Evolutionary conservation across 257 asterid genomes (phyloP).

Genomic region (Nyctanthes arbortristis): DNA sequence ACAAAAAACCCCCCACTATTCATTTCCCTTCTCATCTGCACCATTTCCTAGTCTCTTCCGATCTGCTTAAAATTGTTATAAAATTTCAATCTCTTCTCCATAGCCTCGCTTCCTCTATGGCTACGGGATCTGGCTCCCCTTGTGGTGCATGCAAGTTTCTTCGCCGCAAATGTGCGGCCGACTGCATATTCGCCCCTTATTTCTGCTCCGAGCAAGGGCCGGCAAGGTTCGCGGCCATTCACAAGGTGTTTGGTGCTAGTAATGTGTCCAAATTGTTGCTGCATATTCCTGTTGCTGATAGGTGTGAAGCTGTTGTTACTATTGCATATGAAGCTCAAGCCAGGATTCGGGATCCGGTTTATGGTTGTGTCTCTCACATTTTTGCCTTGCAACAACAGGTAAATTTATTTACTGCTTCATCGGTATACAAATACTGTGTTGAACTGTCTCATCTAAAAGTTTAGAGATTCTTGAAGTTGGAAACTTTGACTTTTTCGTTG

Average conservation of each 20-base stretch:
- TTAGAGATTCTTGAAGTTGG: no score
- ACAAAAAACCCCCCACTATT: no score
- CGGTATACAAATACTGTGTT: no score
- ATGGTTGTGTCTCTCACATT: conserved; percentile 69
- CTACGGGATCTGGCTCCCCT: conserved; percentile 64
- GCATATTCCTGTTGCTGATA: conserved; percentile 67
- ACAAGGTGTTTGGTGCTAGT: conserved; percentile 93
- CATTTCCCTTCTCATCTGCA: conserved; percentile 23
- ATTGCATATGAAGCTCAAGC: conserved; percentile 93
- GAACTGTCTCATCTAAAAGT: no score
- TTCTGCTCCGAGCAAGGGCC: conserved; percentile 87
- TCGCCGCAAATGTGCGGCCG: conserved; percentile 76
- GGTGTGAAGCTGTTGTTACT: conserved; percentile 80
- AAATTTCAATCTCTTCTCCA: no score
- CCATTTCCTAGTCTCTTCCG: conserved; percentile 61
- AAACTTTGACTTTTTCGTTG: neutral
- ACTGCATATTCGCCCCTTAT: conserved; percentile 78
- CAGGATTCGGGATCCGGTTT: conserved; percentile 69
- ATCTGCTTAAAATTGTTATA: conserved; percentile 39
- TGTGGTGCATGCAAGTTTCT: conserved; percentile 98
- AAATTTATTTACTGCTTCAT: neutral
- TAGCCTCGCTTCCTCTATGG: no score
- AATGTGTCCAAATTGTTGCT: conserved; percentile 70
- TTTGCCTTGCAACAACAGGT: conserved; percentile 88
- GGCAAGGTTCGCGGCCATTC: conserved; percentile 81